Evolutionary conservation across 306 rosid species (phyloP), one percentile per base, ranked within the genome.

Genomic region (Corylus americana): DNA sequence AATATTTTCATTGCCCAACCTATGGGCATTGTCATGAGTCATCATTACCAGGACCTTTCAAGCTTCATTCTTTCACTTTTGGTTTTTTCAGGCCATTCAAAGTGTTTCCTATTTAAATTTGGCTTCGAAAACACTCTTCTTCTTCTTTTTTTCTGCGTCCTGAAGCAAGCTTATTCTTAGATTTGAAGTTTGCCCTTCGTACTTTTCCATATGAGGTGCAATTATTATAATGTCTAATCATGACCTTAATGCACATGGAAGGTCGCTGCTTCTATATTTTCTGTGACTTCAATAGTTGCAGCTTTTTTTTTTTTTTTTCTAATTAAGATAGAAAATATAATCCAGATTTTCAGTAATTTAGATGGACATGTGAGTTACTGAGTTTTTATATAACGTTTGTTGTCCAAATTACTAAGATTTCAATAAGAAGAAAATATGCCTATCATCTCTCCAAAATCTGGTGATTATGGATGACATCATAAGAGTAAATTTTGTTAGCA

Each of bases 111-210:
- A 48, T 25, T 37, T 35, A 53, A 70, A 77, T 79, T 58, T 80
- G 66, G 90, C 91, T 89, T 91, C 62, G 71, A 70, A 64, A 49
- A 67, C 74, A 89, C 90, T 82, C 87, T 73, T 87, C 42, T 20
- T 53, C 25, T 22, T 37, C 25, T 4, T 80, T 82, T 80, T 88
- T 84, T 31, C 35, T 31, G 75, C 76, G 70, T 74, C 83, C 70
- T 44, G 8, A 91, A 91, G 93, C 93, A 87, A 89, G 68, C 86
- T 75, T 18, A 67, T 87, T 70, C 93, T 85, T 87, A 73, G 81
- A 68, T 86, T 86, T 79, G 51, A 91, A 91, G 93, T 64, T 84
- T 87, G 80, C 74, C 20, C 72, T 7, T 81, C 70, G 58, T 44
- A n/a, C 78, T 72, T 84, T 74, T 39, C 55, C 55, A 61, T 49